A percentile compares a stretch with the other conserved stretches of the same genome.
Conservation (phyloP, 2,329 filamentous ascomycete species). For the Triangularia verruculosa region DNA sequence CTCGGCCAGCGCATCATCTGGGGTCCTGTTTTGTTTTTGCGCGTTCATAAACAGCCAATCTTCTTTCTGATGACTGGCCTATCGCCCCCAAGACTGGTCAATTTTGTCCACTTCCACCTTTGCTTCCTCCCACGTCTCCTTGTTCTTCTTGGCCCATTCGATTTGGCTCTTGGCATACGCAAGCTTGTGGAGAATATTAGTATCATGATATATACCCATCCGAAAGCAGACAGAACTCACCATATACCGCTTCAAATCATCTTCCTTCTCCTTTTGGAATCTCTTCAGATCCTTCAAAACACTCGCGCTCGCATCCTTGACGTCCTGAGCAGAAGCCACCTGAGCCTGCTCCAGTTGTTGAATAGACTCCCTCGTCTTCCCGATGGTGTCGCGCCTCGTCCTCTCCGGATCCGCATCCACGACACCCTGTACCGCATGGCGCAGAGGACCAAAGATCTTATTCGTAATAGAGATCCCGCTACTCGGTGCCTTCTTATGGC, state of each 20-base stretch:
- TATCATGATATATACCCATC: not conserved
- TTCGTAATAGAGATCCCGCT: conserved; percentile 80
- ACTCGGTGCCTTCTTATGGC: conserved; percentile 77
- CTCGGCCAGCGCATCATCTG: not conserved
- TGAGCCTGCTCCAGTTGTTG: conserved; percentile 86
- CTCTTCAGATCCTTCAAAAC: conserved; percentile 86
- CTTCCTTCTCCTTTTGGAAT: conserved; percentile 94
- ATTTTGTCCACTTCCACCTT: conserved; percentile 87
- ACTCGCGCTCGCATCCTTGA: conserved; percentile 85
- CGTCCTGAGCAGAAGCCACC: conserved; percentile 82
- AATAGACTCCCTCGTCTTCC: conserved; percentile 89
- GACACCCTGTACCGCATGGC: conserved; percentile 92
- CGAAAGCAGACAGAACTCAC: conserved; percentile 51
- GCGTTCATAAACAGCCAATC: not conserved
- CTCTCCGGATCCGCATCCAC: conserved; percentile 94
- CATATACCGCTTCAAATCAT: conserved; percentile 92
- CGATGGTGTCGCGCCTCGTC: conserved; percentile 87
- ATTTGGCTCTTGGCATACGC: conserved; percentile 90
- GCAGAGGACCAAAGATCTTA: conserved; percentile 92
- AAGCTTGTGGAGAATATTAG: conserved; percentile 53
- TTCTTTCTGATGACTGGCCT: not conserved
- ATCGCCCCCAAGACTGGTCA: conserved; percentile 51
- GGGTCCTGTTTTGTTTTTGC: not conserved
- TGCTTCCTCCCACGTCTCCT: conserved; percentile 91
- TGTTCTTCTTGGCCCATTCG: conserved; percentile 88